phyloP scores from a whole-genome alignment of 1,284 basidiomycete species.

The Vanrija sp. region DNA sequence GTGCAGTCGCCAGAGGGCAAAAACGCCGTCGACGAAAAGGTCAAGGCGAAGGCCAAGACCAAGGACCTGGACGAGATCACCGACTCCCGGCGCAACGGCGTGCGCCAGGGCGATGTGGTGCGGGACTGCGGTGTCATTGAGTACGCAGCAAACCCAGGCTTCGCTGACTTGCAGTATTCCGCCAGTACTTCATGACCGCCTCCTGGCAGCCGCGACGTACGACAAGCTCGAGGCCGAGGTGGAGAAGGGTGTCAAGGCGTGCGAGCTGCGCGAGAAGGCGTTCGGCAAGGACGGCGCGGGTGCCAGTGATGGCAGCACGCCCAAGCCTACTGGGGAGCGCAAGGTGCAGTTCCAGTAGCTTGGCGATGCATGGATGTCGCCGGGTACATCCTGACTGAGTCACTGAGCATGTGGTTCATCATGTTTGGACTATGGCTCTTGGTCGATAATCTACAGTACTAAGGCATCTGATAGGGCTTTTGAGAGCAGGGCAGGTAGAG shows the following conservation, averaged over 20 bases:
- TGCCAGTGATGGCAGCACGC: too few relatives aligned
- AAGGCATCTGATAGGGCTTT: too few relatives aligned
- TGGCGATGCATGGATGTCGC: too few relatives aligned
- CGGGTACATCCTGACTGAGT: too few relatives aligned
- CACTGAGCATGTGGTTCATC: too few relatives aligned
- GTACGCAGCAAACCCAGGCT: conserved; percentile 25
- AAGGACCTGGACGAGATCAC: conserved; percentile 1
- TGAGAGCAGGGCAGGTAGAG: too few relatives aligned
- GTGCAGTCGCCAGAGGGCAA: background rate
- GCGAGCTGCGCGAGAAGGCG: conserved; percentile 12
- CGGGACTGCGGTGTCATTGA: conserved; percentile 43
- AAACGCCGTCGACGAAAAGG: conserved; percentile 6
- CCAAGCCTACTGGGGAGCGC: too few relatives aligned
- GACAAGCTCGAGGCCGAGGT: conserved; percentile 40
- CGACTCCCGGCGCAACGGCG: conserved; percentile 25
- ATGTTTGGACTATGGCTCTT: too few relatives aligned
- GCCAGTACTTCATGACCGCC: conserved; percentile 30
- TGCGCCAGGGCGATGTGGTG: conserved; percentile 43
- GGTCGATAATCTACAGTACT: too few relatives aligned
- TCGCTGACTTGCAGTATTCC: conserved; percentile 27
- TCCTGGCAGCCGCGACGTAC: conserved; percentile 33
- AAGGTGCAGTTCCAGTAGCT: too few relatives aligned
- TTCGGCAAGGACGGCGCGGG: background rate
- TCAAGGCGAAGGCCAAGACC: background rate
- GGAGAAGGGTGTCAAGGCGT: conserved; percentile 31